Base-by-base conservation (phyloP, 139 green algal species). In the Micractinium conductrix region DNA sequence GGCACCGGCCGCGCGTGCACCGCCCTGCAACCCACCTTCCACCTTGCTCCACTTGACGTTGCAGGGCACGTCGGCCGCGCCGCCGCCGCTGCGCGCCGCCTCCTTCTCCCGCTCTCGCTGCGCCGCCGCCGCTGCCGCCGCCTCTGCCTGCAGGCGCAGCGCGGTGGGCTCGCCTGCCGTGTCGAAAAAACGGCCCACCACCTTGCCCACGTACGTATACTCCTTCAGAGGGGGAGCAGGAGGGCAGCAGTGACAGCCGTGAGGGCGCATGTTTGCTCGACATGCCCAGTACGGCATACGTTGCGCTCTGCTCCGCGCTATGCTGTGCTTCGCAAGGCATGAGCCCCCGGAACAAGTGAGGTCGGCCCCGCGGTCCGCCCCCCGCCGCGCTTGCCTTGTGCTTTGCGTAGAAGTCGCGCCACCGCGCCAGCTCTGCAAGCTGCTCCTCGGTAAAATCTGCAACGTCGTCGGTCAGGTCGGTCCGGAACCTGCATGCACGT, bases 361-460 rank as follows among this genome's bases (percentile, higher is more conserved):
- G 16, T 10, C 16, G 21, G 19, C 6, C 6, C 58, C 19, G 14
- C 58, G 30, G 14, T 30, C 58, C 14, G 30, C 21, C 58, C 14
- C 58, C 24, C 58, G 19, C 58, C 21, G 58, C 58, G n/a, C 24
- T n/a, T 9, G 60, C 74, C 69, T 71, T 71, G 62, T 87, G 75
- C 55, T 93, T 90, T 55, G 71, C 73, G 40, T 92, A 96, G 76
- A 96, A 96, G 42, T 88, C 83, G 33, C 87, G 70, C 93, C 93
- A 96, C 33, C 88, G 69, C 8, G 92, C 74, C 55, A 96, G 78
- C 5, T 81, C 83, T 22, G 74, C 78, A 53, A 81, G 79, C 58
- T 93, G 78, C 81, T 95, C 91, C 17, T 72, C 63, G 4, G 48
- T 86, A 44, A 96, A 87, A 43, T 88, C 88, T 0, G 33, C 72